Percentiles rank a stretch among this genome's conserved stretches.
Evolutionary conservation across 345 rosid genomes (phyloP).

Genomic region (Odontarrhena argentea): DNA sequence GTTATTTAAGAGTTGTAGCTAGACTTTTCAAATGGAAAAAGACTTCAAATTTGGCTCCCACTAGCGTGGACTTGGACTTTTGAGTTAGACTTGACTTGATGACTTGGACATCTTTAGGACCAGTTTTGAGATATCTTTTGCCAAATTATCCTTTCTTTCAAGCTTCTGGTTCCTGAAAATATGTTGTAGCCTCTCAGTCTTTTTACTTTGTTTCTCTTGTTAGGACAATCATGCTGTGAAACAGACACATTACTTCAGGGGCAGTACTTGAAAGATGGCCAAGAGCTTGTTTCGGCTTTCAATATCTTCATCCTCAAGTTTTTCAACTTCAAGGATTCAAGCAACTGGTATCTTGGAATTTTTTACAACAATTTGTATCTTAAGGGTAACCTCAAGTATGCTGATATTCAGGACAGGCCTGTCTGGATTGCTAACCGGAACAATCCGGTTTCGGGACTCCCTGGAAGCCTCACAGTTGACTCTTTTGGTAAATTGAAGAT

Average conservation of each 20-base stretch:
- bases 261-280: conserved; percentile 34
- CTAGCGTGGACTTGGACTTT: conserved; percentile 32
- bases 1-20: not conserved
- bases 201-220: conserved; percentile 18
- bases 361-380: conserved; percentile 41
- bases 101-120: not conserved
- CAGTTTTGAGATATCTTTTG: not conserved
- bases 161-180: conserved; percentile 2
- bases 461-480: conserved; percentile 39
- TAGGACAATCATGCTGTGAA: conserved; percentile 26
- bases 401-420: conserved; percentile 8
- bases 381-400: not conserved
- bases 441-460: conserved; percentile 16
- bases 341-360: conserved; percentile 40
- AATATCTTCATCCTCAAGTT: conserved; percentile 42
- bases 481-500: conserved; percentile 41
- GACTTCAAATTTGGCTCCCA: conserved; percentile 17
- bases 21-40: not conserved
- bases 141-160: conserved; percentile 11
- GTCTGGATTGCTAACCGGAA: conserved; percentile 47
- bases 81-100: conserved; percentile 6
- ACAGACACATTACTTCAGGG: conserved; percentile 39
- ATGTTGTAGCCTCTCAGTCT: conserved; percentile 18
- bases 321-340: conserved; percentile 17
- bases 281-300: conserved; percentile 36